A percentile compares a stretch with the other conserved stretches of the same genome.
Conservation (phyloP, 371 early-diverging fungal genomes). For the Capillidium heterosporum region DNA sequence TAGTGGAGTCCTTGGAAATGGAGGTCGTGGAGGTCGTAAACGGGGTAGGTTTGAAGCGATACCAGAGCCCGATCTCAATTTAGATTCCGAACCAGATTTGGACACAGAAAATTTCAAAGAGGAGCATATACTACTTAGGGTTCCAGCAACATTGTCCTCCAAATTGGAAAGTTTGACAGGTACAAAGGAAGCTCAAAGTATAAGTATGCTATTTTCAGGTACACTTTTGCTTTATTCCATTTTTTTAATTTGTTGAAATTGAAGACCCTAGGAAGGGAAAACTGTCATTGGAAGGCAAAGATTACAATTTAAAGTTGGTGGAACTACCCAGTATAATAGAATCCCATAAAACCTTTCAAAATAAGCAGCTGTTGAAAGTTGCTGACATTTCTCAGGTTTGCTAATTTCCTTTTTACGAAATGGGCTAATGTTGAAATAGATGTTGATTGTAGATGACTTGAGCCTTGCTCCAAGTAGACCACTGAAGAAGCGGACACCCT, state of each 20-base stretch:
- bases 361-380: slow-evolving; percentile 92
- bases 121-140: background rate
- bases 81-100: background rate
- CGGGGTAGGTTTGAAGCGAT: too few relatives aligned
- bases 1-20: too few relatives aligned
- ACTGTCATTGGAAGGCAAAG: slow-evolving; percentile 20
- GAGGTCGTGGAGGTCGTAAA: too few relatives aligned
- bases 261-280: too few relatives aligned
- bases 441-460: slow-evolving; percentile 34
- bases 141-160: background rate
- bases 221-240: background rate
- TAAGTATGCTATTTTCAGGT: background rate
- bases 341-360: slow-evolving; percentile 86
- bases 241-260: background rate
- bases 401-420: background rate
- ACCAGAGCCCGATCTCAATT: too few relatives aligned
- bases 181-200: background rate
- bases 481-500: slow-evolving; percentile 25
- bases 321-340: slow-evolving; percentile 95
- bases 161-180: background rate
- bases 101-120: background rate
- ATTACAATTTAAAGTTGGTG: slow-evolving; percentile 49
- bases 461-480: slow-evolving; percentile 13
- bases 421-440: slow-evolving; percentile 13
- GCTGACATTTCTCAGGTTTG: slow-evolving; percentile 84